These are phyloP conservation scores for Pisolithus microcarpus DNA, from an alignment of 768 basidiomycete species.

Conservation along the genomic window DNA sequence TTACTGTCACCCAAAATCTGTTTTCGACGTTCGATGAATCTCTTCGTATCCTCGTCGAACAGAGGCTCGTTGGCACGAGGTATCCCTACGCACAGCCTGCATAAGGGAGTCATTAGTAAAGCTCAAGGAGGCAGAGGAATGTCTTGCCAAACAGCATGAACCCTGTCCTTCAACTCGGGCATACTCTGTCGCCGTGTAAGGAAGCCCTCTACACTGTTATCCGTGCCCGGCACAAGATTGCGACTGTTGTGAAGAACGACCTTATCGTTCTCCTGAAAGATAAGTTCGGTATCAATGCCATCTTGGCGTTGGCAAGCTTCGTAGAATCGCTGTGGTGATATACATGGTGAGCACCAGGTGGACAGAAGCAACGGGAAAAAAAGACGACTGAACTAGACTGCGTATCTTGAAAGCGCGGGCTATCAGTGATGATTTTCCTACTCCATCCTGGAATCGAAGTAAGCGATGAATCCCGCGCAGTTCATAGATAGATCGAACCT, in stretches of 20 bases:
- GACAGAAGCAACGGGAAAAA: neutral
- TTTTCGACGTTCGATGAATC: neutral
- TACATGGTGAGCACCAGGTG: neutral
- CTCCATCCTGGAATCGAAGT: conserved; percentile 1
- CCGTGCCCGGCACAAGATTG: conserved; percentile 9
- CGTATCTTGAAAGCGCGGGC: conserved; percentile 2
- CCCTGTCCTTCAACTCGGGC: conserved; percentile 6
- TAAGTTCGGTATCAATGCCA: conserved; percentile 9
- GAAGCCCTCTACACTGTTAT: conserved; percentile 1
- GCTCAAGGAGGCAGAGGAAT: neutral
- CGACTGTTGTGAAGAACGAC: conserved; percentile 13
- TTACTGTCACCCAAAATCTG: conserved; percentile 2
- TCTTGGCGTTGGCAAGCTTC: conserved; percentile 5
- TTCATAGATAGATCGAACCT: neutral
- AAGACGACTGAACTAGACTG: neutral
- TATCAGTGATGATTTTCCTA: conserved; percentile 5
- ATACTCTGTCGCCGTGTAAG: conserved; percentile 5
- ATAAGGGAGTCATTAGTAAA: neutral
- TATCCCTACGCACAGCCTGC: conserved; percentile 4
- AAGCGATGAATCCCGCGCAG: neutral
- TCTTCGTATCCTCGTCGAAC: conserved; percentile 1
- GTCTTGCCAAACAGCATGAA: conserved; percentile 13
- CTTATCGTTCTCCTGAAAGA: conserved; percentile 7
- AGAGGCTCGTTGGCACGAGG: conserved; percentile 4
- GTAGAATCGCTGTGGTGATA: neutral